Evolutionary conservation across 192 early-diverging fungal genomes (phyloP).

Genomic region (Kickxella alabastrina): DNA sequence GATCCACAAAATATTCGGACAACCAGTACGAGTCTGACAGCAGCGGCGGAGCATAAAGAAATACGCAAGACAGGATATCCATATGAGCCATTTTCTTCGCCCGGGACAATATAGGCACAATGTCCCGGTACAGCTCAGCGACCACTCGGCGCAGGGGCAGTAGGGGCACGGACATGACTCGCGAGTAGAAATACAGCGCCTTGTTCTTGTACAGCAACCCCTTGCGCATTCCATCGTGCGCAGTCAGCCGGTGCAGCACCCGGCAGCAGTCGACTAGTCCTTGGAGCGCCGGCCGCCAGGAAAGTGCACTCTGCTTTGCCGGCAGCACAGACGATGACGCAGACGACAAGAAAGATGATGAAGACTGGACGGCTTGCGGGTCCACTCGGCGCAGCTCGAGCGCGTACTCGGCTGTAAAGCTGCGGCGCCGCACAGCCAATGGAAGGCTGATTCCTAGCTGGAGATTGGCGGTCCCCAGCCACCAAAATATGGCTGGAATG

Average conservation of each 20-base stretch:
- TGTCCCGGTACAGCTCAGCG: conserved; percentile 44
- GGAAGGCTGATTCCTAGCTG: conserved; percentile 20
- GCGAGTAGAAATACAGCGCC: conserved; percentile 33
- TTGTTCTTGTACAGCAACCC: conserved; percentile 49
- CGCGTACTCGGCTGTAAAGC: conserved; percentile 16
- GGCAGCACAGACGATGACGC: background rate
- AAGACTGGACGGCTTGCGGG: background rate
- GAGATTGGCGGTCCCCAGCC: conserved; percentile 41
- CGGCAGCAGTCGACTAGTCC: conserved; percentile 30
- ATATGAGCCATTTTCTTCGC: conserved; percentile 25
- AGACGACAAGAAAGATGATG: no score
- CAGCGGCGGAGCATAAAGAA: conserved; percentile 17
- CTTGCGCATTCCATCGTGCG: conserved; percentile 45
- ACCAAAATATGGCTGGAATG: conserved; percentile 48
- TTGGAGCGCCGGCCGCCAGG: conserved; percentile 20
- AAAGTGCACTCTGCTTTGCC: background rate
- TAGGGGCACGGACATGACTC: conserved; percentile 7
- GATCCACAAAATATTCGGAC: conserved; percentile 33
- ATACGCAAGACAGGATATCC: conserved; percentile 28
- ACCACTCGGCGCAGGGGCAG: conserved; percentile 16
- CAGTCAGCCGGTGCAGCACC: conserved; percentile 33
- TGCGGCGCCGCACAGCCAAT: conserved; percentile 13
- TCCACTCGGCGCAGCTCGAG: conserved; percentile 1
- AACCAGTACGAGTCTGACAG: conserved; percentile 37
- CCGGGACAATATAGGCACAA: conserved; percentile 38